Evolutionary conservation across 441 rosid genomes (phyloP), one percentile per base, ranked within the genome.

Genomic region (Eutrema salsugineum): DNA sequence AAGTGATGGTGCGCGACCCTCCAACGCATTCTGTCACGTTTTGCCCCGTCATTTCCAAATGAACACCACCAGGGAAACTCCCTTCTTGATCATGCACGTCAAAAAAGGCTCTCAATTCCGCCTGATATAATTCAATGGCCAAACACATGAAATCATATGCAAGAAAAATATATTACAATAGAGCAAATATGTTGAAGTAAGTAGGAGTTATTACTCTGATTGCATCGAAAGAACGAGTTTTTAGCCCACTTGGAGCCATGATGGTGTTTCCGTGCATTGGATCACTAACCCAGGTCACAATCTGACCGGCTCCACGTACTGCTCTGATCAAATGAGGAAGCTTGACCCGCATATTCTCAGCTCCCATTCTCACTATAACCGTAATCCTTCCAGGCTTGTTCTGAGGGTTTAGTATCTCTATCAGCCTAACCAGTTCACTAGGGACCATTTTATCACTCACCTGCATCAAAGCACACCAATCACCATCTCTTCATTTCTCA

Each of bases 71-170:
- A 0, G 93, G 96, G 72, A 85, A 83, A 70, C 96, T 91, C 35
- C 98, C 98, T 81, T 91, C 97, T 87, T 94, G 95, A 72, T 94
- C 97, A 70, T 94, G 97, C 66, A 94, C 99, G 49, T 94, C 97
- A 47, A 94, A 94, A 88, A 94, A 94, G 3, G 99, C 99, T 77
- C 89, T 88, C 75, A 91, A 82, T 77, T 94, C 97, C 19, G 96
- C 97, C 99, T 94, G 88, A 46, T 22, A 58, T 14, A 8, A 10
- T 4, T 58, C 20, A 49, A 57, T 50, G 36, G 11, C 5, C 0
- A 38, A 48, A 63, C 15, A 48, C 28, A 58, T 65, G 49, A 70
- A 24, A 32, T 4, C 22, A 22, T 33, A 2, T 28, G 28, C 54
- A 24, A n/a, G n/a, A n/a, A n/a, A n/a, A n/a, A n/a, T n/a, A n/a